Base-by-base conservation (phyloP, 2,329 filamentous ascomycete species). In the Fusarium robinianum region DNA sequence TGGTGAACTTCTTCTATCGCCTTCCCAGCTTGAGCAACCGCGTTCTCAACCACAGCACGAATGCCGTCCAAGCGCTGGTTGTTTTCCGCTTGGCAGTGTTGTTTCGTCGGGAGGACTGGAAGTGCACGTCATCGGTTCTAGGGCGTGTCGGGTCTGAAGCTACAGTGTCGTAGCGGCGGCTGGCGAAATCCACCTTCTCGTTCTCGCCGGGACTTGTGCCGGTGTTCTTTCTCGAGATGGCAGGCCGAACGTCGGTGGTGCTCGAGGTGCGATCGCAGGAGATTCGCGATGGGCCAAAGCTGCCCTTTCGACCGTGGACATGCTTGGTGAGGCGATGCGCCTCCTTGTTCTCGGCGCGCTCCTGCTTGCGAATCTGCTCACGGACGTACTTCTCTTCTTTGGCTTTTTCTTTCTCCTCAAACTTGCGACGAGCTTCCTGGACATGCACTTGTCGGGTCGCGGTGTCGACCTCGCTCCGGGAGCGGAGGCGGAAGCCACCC, bases 41-140 rank as follows among this genome's bases (percentile, higher is more conserved):
- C n/a, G 81, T 85, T 47, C 81, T 72, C 17, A 85, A 63, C 82
- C 82, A 85, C 41, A 85, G 71, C 36, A 85, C 72, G 55, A 85
- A 84, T 15, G 74, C 75, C 6, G 78, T 82, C 81, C 81, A 85
- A 25, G 80, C 75, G 49, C 77, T 73, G 49, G 79, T 78, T 2
- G 81, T 85, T 68, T 78, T 81, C 55, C 72, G 75, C 69, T 84
- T 85, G 44, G 78, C 72, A 6, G 71, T 71, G 57, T 68, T 73
- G 45, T 67, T 68, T 43, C 77, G 69, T 24, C 67, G 64, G 5
- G 67, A 69, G 24, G 66, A 66, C 42, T 72, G 66, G 43, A 78
- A 77, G 10, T 66, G 65, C 12, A 74, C 70, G 3, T 72, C 70
- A 12, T 74, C 70, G 12, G 74, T 71, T 10, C 61, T 59, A 10